Evolutionary conservation across 768 basidiomycete genomes (phyloP).

Genomic region (Russula compacta): DNA sequence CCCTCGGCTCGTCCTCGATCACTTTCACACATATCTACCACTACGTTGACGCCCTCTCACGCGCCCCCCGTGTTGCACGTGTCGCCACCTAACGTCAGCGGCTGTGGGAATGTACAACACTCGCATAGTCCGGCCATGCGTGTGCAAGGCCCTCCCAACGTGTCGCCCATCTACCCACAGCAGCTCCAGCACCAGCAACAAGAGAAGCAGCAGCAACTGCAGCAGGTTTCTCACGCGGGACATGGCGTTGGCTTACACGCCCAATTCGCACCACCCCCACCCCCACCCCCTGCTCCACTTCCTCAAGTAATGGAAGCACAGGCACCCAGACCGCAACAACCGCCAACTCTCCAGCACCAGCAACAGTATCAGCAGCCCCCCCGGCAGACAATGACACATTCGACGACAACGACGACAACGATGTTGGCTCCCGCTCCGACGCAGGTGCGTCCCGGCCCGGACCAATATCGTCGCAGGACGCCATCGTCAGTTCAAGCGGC

Average conservation of each 20-base stretch:
- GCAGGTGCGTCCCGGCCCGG: background rate
- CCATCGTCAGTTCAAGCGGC: background rate
- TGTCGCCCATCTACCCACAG: background rate
- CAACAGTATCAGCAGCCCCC: background rate
- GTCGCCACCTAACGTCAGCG: background rate
- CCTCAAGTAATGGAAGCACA: background rate
- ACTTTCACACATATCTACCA: background rate
- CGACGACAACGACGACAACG: background rate
- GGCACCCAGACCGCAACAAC: background rate
- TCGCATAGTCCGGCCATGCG: background rate
- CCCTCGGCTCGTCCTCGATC: background rate
- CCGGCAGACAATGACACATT: slow-evolving; percentile 3
- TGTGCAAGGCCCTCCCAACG: background rate
- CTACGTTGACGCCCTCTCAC: background rate
- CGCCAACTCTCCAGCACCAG: background rate
- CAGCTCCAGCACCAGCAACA: background rate
- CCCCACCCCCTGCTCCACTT: background rate
- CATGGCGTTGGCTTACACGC: slow-evolving; percentile 2
- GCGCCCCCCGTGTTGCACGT: background rate
- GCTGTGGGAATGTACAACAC: background rate
- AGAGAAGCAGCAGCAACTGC: background rate
- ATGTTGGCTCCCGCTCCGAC: background rate
- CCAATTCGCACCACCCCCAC: background rate
- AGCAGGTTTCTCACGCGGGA: background rate
- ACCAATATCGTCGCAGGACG: background rate